Evolutionary conservation across 768 basidiomycete species (phyloP).

Genomic region (Boletus rufocinnamomeus): DNA sequence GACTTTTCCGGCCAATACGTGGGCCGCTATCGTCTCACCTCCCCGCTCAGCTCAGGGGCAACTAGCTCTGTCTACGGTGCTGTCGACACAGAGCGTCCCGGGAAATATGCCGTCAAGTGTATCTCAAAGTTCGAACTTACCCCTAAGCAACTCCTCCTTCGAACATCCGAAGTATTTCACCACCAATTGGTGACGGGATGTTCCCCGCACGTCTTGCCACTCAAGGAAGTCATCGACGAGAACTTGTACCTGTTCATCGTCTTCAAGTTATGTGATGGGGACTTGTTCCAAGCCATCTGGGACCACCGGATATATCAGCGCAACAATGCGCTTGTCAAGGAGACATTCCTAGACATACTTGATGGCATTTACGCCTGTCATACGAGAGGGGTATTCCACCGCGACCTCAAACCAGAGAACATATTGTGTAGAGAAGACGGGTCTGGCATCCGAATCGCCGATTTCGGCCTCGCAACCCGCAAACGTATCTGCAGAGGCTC

Average conservation of each 20-base stretch:
- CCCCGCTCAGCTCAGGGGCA: conserved; percentile 69
- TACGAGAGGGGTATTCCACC: conserved; percentile 69
- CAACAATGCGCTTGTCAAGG: conserved; percentile 62
- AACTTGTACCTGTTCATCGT: conserved; percentile 66
- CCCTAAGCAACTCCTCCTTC: conserved; percentile 56
- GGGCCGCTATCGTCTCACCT: conserved; percentile 61
- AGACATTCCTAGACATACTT: conserved; percentile 74
- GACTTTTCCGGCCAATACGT: conserved; percentile 53
- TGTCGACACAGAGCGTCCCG: conserved; percentile 46
- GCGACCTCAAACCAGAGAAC: conserved; percentile 88
- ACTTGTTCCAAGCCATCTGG: conserved; percentile 75
- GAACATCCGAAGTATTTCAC: conserved; percentile 67
- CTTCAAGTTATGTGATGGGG: conserved; percentile 58
- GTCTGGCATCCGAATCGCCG: conserved; percentile 59
- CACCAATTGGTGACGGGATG: conserved; percentile 55
- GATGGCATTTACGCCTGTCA: conserved; percentile 81
- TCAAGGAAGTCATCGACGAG: conserved; percentile 65
- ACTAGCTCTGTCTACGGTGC: conserved; percentile 81
- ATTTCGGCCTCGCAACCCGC: conserved; percentile 73
- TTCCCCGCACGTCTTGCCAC: conserved; percentile 61
- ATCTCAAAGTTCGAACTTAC: conserved; percentile 59
- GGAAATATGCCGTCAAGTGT: conserved; percentile 75
- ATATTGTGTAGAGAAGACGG: conserved; percentile 61
- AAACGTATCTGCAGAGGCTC: conserved; percentile 48
- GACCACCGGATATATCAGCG: conserved; percentile 52